Percentiles rank a stretch among this genome's conserved stretches.
Evolutionary conservation across 768 basidiomycete species (phyloP).

Genomic region (Boletus edulis): DNA sequence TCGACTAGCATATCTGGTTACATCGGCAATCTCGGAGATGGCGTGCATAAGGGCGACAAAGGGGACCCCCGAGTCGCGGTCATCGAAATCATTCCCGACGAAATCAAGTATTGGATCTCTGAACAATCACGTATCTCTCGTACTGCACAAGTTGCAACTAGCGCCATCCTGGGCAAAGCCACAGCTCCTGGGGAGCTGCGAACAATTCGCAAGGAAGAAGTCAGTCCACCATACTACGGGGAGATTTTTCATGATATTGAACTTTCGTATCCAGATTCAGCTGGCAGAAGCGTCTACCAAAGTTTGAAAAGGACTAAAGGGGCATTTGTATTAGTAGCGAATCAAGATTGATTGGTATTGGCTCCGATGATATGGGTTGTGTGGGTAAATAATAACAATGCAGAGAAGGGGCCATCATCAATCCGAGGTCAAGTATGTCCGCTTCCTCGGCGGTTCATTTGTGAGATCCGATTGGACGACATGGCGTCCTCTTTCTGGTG

Average conservation of each 20-base stretch:
- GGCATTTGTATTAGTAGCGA: neutral
- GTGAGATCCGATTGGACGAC: slow-evolving; percentile 58
- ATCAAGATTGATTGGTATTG: slow-evolving; percentile 1
- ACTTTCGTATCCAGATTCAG: slow-evolving; percentile 14
- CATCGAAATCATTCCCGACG: slow-evolving; percentile 75
- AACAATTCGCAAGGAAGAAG: slow-evolving; percentile 73
- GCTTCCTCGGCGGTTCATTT: slow-evolving; percentile 18
- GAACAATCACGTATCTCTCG: slow-evolving; percentile 58
- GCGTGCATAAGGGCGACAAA: slow-evolving; percentile 76
- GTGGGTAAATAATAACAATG: neutral
- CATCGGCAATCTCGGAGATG: slow-evolving; percentile 87
- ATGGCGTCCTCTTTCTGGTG: slow-evolving; percentile 72
- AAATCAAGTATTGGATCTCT: slow-evolving; percentile 80
- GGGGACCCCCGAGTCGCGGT: slow-evolving; percentile 76
- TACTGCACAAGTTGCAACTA: slow-evolving; percentile 56
- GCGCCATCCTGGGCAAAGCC: slow-evolving; percentile 58
- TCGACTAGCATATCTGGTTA: slow-evolving; percentile 59
- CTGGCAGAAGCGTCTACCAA: slow-evolving; percentile 9
- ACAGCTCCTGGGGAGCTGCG: slow-evolving; percentile 74
- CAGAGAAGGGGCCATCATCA: neutral
- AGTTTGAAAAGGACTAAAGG: slow-evolving; percentile 1
- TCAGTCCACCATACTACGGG: slow-evolving; percentile 30
- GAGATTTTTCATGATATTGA: neutral
- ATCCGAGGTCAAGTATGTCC: slow-evolving; percentile 6
- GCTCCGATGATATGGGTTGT: slow-evolving; percentile 13